A percentile compares a stretch with the other conserved stretches of the same genome.
Conservation (phyloP, 1,139 yeast species). For the Taiozyma onychis region DNA sequence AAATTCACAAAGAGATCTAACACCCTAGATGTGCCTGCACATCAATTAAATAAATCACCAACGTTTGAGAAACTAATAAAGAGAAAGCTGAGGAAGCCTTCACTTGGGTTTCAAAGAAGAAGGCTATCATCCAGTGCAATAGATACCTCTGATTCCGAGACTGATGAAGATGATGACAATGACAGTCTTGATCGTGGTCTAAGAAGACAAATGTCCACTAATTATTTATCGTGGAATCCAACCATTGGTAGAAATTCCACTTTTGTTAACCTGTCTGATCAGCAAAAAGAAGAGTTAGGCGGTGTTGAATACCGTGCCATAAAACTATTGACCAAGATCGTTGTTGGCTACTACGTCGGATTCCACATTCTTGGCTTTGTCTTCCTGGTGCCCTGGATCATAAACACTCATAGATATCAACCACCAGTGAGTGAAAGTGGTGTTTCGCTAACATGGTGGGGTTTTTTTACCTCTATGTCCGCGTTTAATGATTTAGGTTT, state of each 20-base stretch:
- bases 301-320: constrained; percentile 95
- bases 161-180: constrained; percentile 16
- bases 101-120: constrained; percentile 16
- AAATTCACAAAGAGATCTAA: constrained; percentile 38
- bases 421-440: constrained; percentile 46
- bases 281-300: constrained; percentile 89
- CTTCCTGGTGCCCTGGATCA: constrained; percentile 65
- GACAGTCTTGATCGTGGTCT: constrained; percentile 4
- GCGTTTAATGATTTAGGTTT: constrained; percentile 81
- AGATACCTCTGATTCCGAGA: constrained; percentile 18
- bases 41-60: constrained; percentile 34
- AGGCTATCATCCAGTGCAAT: constrained; percentile 20
- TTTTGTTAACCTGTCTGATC: constrained; percentile 73
- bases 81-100: constrained; percentile 25
- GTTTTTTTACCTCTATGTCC: constrained; percentile 71
- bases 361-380: constrained; percentile 59
- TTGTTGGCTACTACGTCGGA: constrained; percentile 67
- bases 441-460: constrained; percentile 86
- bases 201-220: constrained; percentile 40
- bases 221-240: constrained; percentile 85
- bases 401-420: constrained; percentile 36
- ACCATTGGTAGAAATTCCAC: constrained; percentile 92
- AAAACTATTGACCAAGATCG: constrained; percentile 64
- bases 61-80: constrained; percentile 39
- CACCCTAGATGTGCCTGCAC: constrained; percentile 38